A percentile compares a stretch with the other conserved stretches of the same genome.
These are phyloP conservation scores for Gnaphalium uliginosum DNA, from an alignment of 129 eudicot genomes.

Conservation along the genomic window DNA sequence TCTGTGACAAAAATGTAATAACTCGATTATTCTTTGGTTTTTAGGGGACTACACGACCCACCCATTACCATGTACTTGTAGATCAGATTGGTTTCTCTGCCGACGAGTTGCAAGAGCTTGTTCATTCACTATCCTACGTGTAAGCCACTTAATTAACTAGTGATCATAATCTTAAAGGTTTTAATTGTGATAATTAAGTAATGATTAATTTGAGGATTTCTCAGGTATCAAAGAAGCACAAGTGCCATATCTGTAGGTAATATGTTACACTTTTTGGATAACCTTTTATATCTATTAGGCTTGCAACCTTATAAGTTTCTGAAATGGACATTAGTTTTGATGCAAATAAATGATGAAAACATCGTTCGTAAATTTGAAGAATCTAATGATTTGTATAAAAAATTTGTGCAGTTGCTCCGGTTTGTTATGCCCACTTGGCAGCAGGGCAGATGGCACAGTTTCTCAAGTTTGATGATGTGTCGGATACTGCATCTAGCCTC, in stretches of 20 bases:
- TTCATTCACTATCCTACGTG: constrained; percentile 80
- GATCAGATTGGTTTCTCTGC: constrained; percentile 71
- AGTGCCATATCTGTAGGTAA: constrained; percentile 73
- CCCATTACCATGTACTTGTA: constrained; percentile 79
- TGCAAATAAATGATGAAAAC: background rate
- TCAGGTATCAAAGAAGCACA: constrained; percentile 77
- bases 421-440: constrained; percentile 77
- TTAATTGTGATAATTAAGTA: background rate
- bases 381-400: background rate
- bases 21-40: background rate
- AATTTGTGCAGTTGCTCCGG: constrained; percentile 59
- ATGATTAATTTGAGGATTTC: background rate
- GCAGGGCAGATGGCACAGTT: constrained; percentile 72
- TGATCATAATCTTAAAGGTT: background rate
- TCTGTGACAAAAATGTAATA: background rate
- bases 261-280: background rate
- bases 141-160: constrained; percentile 32
- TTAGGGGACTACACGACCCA: constrained; percentile 78
- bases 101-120: constrained; percentile 80
- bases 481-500: constrained; percentile 57
- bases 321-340: background rate
- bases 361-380: background rate
- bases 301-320: background rate
- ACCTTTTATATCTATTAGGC: background rate
- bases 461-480: constrained; percentile 59